Base-by-base conservation (phyloP, 306 rosid genomes). In the Senna siamea region DNA sequence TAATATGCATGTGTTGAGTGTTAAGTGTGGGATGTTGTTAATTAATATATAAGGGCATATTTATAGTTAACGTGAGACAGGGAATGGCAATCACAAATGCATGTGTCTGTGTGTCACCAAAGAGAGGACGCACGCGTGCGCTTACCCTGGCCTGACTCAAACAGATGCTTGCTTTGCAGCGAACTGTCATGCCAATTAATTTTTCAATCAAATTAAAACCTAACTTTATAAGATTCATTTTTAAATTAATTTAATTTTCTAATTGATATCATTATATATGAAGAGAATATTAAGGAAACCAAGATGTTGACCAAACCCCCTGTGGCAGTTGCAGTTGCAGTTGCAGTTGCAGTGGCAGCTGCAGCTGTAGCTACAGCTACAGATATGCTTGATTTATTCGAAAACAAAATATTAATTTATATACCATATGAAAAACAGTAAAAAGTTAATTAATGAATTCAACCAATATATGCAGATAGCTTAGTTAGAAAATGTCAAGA, bases 81-180 rank as follows among this genome's bases (percentile, higher is more conserved):
- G n/a, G n/a, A n/a, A n/a, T n/a, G n/a, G n/a, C n/a, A n/a, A n/a
- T n/a, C n/a, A n/a, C n/a, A n/a, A n/a, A n/a, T n/a, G n/a, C n/a
- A n/a, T n/a, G n/a, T n/a, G 30, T 26, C 66, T 34, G 66, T 59
- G 44, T 58, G 66, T 35, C 15, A 17, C 46, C 66, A 14, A 12
- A 17, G 66, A 35, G 46, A 60, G 14, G 7, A 60, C 35, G 30
- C 67, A 61, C 48, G 67, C 67, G 48, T 61, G 67, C 67, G 30
- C 48, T 61, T 37, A 23, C 9, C 28, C 1, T 26, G 2, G 3
- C 3, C 30, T 37, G 26, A 17, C 67, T 37, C 4, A 52, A 47
- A 22, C 9, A 61, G 10, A 60, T 12, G 22, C 47, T 9, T 34
- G 47, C 28, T 61, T 18, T 60, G 66, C 66, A 60, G 66, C 47